These are phyloP conservation scores for Tubosaeta brunneosetosa DNA, from an alignment of 768 basidiomycete species.

Conservation along the genomic window DNA sequence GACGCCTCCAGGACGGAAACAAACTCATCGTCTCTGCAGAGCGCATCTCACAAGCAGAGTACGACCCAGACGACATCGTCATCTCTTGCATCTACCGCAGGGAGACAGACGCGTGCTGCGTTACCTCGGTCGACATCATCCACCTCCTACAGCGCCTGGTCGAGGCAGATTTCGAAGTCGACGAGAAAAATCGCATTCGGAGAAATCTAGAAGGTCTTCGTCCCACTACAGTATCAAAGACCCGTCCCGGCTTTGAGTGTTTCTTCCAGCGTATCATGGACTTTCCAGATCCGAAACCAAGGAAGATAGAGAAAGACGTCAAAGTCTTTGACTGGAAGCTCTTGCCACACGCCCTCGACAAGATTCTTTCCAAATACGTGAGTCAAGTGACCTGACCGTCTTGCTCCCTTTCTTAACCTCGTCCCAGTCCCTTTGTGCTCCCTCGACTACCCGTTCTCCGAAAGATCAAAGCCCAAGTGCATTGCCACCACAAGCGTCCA, in stretches of 20 bases:
- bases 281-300: slow-evolving; percentile 88
- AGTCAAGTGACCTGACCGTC: slow-evolving; percentile 26
- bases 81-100: slow-evolving; percentile 93
- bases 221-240: slow-evolving; percentile 88
- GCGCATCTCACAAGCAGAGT: slow-evolving; percentile 68
- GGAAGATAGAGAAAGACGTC: slow-evolving; percentile 97
- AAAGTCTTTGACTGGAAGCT: slow-evolving; percentile 78
- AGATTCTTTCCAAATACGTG: slow-evolving; percentile 83
- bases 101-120: slow-evolving; percentile 70
- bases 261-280: slow-evolving; percentile 97
- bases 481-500: slow-evolving; percentile 12
- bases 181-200: slow-evolving; percentile 95
- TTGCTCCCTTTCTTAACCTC: neutral
- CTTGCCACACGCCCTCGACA: slow-evolving; percentile 68
- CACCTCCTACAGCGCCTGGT: slow-evolving; percentile 79
- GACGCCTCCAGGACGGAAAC: slow-evolving; percentile 70
- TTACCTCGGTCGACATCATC: slow-evolving; percentile 96
- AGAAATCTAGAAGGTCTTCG: slow-evolving; percentile 91
- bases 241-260: slow-evolving; percentile 69
- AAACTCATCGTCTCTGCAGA: slow-evolving; percentile 77
- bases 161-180: slow-evolving; percentile 76
- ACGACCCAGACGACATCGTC: slow-evolving; percentile 69
- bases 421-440: slow-evolving; percentile 44
- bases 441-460: slow-evolving; percentile 28
- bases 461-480: slow-evolving; percentile 23